Evolutionary conservation across 352 stramenopile genomes (phyloP).

Genomic region (Thraustochytrium striatum): DNA sequence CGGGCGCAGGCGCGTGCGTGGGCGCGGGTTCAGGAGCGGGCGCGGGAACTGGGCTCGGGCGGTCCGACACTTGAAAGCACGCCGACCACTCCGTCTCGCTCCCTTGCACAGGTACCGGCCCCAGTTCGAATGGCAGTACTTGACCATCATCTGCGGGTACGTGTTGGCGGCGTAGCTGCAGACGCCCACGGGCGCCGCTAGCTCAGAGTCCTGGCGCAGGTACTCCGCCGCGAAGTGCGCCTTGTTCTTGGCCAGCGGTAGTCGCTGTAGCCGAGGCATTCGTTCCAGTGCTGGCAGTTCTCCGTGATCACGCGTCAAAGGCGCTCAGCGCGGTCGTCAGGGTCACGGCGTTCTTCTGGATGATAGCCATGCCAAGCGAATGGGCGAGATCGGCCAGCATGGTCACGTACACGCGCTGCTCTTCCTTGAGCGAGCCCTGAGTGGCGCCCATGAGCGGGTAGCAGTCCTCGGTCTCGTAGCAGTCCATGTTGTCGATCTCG

Average conservation of each 20-base stretch:
- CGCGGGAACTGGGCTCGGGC: too few relatives aligned
- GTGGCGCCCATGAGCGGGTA: conserved; percentile 41
- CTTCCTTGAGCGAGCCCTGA: background rate
- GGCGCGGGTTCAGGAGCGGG: too few relatives aligned
- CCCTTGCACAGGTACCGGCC: background rate
- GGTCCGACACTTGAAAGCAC: too few relatives aligned
- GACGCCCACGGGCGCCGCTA: too few relatives aligned
- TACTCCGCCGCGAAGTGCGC: too few relatives aligned
- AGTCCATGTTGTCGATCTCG: conserved; percentile 35
- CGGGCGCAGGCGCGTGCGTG: too few relatives aligned
- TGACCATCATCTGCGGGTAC: background rate
- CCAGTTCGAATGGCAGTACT: background rate
- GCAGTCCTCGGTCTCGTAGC: conserved; percentile 23
- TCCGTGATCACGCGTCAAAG: background rate
- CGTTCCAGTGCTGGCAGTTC: background rate
- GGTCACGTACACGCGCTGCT: conserved; percentile 24
- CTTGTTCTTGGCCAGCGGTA: too few relatives aligned
- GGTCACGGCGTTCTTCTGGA: conserved; percentile 13
- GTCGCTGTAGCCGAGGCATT: background rate
- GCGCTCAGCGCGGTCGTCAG: background rate
- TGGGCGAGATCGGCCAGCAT: background rate
- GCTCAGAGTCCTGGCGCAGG: background rate
- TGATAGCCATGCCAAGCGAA: background rate
- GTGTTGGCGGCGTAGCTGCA: background rate
- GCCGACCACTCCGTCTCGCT: background rate